Evolutionary conservation across 352 stramenopile species (phyloP), one percentile per base, ranked within the genome.

Genomic region (Pythium coloratum): DNA sequence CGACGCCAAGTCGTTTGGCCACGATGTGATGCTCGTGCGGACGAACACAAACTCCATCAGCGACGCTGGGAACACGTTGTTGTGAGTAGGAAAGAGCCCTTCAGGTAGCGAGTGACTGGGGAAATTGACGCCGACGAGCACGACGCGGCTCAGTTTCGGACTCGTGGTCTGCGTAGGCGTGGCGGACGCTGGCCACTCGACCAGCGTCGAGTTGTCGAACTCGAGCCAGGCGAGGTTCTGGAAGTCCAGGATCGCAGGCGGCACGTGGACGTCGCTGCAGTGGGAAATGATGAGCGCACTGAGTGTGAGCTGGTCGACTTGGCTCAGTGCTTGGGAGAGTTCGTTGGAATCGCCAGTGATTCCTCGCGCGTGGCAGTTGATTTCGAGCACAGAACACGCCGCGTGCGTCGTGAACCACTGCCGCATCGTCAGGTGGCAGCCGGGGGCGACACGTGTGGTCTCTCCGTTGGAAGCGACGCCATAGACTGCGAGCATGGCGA

Each of bases 21-120:
- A 42, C 53, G 26, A 30, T 30, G n/a, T 9, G 10, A 59, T 7
- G 33, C 34, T 59, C 10, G 54, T 59, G 38, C 20, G 5, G 6
- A 63, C 57, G 14, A 63, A 49, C 24, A 63, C 38, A 3, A 63
- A 42, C 57, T 63, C n/a, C 7, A 6, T 3, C n/a, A 55, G 42
- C 16, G 57, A 32, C 12, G 40, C 1, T 32, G 57, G 57, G 16
- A 55, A 55, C 38, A 33, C 42, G 16, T 18, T 3, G 6, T 18
- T 47, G 12, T 14, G 42, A 10, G 20, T 12, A 6, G 57, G 57
- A 20, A 63, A 20, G 14, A 63, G 16, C 1, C 57, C 57, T 9
- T 2, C 4, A 2, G 57, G 57, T 1, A 63, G 32, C 42, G 40
- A 6, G 2, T 20, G 6, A 9, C 38, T 20, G 2, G 40, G 9